These are phyloP conservation scores for Bombardia bombarda DNA, from an alignment of 495 filamentous ascomycete species.

Conservation along the genomic window DNA sequence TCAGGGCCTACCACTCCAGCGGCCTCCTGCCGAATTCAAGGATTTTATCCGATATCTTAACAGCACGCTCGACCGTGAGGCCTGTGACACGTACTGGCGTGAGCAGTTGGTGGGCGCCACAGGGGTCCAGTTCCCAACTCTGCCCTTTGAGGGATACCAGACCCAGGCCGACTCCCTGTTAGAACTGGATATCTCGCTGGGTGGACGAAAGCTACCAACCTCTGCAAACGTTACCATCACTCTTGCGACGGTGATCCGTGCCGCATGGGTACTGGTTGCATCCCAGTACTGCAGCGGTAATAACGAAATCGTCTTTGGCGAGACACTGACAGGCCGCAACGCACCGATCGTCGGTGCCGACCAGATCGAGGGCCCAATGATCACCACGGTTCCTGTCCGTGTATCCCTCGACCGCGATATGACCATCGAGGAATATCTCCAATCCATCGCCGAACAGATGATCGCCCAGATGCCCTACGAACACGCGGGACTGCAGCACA, in stretches of 20 bases:
- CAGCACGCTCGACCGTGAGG: conserved; percentile 21
- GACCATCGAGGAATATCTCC: conserved; percentile 32
- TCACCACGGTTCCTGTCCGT: conserved; percentile 58
- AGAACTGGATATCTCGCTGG: conserved; percentile 41
- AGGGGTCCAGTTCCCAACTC: conserved; percentile 48
- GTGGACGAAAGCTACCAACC: conserved; percentile 13
- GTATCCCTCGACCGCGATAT: conserved; percentile 28
- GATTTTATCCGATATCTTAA: conserved; percentile 36
- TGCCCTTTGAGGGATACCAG: conserved; percentile 48
- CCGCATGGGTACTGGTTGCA: conserved; percentile 52
- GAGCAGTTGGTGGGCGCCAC: conserved; percentile 41
- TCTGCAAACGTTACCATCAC: conserved; percentile 30
- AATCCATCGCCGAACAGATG: conserved; percentile 44
- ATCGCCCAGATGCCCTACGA: conserved; percentile 51
- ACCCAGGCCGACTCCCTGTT: conserved; percentile 44
- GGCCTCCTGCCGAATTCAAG: conserved; percentile 37
- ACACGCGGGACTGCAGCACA: conserved; percentile 63
- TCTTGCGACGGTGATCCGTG: conserved; percentile 51
- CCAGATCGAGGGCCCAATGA: conserved; percentile 49
- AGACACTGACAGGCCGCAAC: conserved; percentile 50
- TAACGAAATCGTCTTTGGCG: conserved; percentile 46
- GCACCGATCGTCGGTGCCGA: conserved; percentile 42
- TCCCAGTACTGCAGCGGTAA: conserved; percentile 42
- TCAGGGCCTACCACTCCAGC: conserved; percentile 24
- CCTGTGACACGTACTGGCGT: conserved; percentile 32